A percentile compares a stretch with the other conserved stretches of the same genome.
Conservation (phyloP, 495 filamentous ascomycete species). For the Filosporella fistucella region DNA sequence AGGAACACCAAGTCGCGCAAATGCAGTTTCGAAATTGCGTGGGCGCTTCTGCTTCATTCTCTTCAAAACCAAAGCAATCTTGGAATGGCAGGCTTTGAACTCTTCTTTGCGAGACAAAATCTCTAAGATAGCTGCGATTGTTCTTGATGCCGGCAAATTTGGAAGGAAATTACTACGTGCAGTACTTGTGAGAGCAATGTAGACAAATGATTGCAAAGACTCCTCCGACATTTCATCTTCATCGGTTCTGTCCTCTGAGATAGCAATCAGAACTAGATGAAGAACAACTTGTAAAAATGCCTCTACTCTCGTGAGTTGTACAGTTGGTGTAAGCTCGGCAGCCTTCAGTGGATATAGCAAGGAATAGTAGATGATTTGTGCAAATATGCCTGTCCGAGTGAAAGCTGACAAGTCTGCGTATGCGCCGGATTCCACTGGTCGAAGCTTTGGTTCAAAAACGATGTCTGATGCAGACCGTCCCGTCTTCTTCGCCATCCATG, state of each 20-base stretch:
- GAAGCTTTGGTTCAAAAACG: slow-evolving; percentile 87
- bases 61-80: slow-evolving; percentile 80
- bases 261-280: slow-evolving; percentile 78
- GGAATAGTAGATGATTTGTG: slow-evolving; percentile 85
- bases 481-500: slow-evolving; percentile 81
- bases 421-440: slow-evolving; percentile 67
- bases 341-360: slow-evolving; percentile 70
- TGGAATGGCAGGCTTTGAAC: slow-evolving; percentile 76
- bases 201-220: slow-evolving; percentile 57
- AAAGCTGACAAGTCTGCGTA: slow-evolving; percentile 74
- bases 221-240: slow-evolving; percentile 50
- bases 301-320: slow-evolving; percentile 79
- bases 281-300: slow-evolving; percentile 87
- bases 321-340: slow-evolving; percentile 57
- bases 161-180: slow-evolving; percentile 50
- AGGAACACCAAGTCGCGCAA: slow-evolving; percentile 41
- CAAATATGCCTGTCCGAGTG: slow-evolving; percentile 78
- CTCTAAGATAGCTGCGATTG: slow-evolving; percentile 72
- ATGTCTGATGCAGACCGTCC: slow-evolving; percentile 77
- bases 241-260: slow-evolving; percentile 68
- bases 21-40: slow-evolving; percentile 58
- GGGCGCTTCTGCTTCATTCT: slow-evolving; percentile 81
- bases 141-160: slow-evolving; percentile 44
- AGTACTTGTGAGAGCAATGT: slow-evolving; percentile 57
- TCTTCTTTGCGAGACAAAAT: slow-evolving; percentile 67